Evolutionary conservation across 805 yeast species (phyloP).

Genomic region (Wickerhamiella galacta): DNA sequence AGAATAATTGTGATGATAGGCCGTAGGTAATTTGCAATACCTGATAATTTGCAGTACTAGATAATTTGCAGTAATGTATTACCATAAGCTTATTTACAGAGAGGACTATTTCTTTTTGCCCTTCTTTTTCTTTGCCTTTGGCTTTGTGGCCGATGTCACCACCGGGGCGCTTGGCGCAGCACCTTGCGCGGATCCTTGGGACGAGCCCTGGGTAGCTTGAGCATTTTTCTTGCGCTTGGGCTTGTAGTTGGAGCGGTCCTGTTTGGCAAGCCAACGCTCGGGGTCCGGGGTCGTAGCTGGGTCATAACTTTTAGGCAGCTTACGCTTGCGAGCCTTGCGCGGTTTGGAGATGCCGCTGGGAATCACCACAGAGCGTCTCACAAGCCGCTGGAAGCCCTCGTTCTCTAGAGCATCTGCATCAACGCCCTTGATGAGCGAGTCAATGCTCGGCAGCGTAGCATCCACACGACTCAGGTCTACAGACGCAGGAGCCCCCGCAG

Average conservation of each 20-base stretch:
- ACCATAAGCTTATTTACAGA: no score
- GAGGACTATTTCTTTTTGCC: not conserved
- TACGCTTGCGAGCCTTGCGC: constrained; percentile 23
- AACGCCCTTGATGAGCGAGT: constrained; percentile 11
- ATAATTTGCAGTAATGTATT: no score
- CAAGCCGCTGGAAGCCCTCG: constrained; percentile 13
- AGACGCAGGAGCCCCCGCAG: not conserved
- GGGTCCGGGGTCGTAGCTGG: constrained; percentile 30
- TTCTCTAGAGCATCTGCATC: constrained; percentile 15
- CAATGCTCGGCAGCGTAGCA: constrained; percentile 4
- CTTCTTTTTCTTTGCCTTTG: constrained; percentile 15
- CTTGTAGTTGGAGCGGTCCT: constrained; percentile 68
- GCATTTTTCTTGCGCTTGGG: constrained; percentile 53
- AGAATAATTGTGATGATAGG: no score
- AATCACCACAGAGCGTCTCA: constrained; percentile 14
- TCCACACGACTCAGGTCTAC: not conserved
- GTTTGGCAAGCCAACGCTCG: constrained; percentile 86
- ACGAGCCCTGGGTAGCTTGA: constrained; percentile 28
- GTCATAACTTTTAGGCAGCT: constrained; percentile 28
- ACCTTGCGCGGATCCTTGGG: constrained; percentile 40
- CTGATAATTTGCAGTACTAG: no score
- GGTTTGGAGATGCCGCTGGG: constrained; percentile 16
- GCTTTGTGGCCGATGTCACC: constrained; percentile 1
- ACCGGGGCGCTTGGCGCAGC: constrained; percentile 7
- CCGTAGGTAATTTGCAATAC: no score